Evolutionary conservation across 164 flowering plant genomes (phyloP).

Genomic region (Vitis vinifera): ASM3070453v1 NC_081809.1:12886501-12887000

Average conservation of each 20-base stretch:
- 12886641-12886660: conserved; percentile 36
- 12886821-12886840: no score
- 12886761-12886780: conserved; percentile 37
- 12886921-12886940: no score
- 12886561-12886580: neutral
- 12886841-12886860: no score
- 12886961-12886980: no score
- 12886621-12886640: conserved; percentile 36
- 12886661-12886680: conserved; percentile 44
- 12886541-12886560: no score
- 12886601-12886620: conserved; percentile 51
- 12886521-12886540: no score
- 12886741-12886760: conserved; percentile 28
- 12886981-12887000: no score
- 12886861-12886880: no score
- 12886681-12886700: conserved; percentile 43
- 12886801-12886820: conserved; percentile 4
- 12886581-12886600: conserved; percentile 40
- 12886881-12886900: no score
- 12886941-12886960: no score
- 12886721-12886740: conserved; percentile 38
- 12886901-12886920: no score
- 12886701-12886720: conserved; percentile 29
- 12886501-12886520: no score
- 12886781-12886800: conserved; percentile 39